These are phyloP conservation scores for Leptographium lundbergii DNA, from an alignment of 2,329 filamentous ascomycete genomes.

Conservation along the genomic window DNA sequence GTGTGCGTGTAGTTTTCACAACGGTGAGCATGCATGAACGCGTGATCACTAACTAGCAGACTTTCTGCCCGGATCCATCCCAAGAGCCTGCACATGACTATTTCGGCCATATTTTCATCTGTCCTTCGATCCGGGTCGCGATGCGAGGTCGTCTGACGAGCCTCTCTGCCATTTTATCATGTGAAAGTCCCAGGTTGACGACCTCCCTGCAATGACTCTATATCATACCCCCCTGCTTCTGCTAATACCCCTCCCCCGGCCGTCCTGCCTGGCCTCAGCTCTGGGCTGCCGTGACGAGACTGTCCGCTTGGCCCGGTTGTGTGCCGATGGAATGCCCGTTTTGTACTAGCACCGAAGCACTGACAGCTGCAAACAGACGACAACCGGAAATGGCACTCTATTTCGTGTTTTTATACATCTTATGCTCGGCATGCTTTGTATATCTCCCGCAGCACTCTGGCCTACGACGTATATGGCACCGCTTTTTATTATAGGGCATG, in stretches of 20 bases:
- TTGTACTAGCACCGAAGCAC: conserved; percentile 7
- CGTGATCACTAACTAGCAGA: conserved; percentile 22
- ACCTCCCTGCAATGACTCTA: neutral
- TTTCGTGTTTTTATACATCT: neutral
- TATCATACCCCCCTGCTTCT: neutral
- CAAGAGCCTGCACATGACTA: too few relatives aligned
- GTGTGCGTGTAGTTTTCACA: neutral
- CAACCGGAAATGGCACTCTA: neutral
- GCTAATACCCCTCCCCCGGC: neutral
- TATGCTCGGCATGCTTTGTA: neutral
- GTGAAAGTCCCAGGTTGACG: neutral
- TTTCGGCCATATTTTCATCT: too few relatives aligned
- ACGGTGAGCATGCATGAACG: conserved; percentile 28
- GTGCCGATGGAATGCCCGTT: conserved; percentile 4
- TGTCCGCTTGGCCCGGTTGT: neutral
- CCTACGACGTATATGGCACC: conserved; percentile 2
- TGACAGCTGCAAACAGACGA: conserved; percentile 8
- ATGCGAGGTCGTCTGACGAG: too few relatives aligned
- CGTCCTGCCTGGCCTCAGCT: neutral
- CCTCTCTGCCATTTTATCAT: too few relatives aligned
- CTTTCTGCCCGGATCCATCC: too few relatives aligned
- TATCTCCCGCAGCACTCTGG: neutral
- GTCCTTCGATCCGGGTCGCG: too few relatives aligned
- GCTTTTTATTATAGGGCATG: conserved; percentile 8
- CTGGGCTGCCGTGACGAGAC: neutral